These are phyloP conservation scores for Carex cristatella DNA, from an alignment of 176 grass and related monocot genomes.

Conservation along the genomic window DNA sequence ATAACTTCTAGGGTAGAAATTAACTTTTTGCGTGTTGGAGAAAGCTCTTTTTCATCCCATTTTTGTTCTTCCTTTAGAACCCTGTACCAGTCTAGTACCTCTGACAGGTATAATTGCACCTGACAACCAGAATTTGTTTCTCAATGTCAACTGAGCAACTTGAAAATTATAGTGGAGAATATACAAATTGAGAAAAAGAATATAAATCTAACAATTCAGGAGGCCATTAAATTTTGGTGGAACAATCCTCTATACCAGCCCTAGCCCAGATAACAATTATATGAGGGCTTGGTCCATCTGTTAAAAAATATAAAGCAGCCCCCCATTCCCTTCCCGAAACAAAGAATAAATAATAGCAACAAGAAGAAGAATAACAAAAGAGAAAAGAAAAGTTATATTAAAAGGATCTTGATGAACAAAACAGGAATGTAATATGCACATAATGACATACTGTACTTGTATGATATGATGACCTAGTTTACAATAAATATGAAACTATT, in stretches of 20 bases:
- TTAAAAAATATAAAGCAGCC: not conserved
- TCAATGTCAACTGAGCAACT: conserved; percentile 16
- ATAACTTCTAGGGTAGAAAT: conserved; percentile 76
- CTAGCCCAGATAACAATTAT: not conserved
- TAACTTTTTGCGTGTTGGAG: conserved; percentile 82
- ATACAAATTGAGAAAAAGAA: not conserved
- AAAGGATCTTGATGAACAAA: not conserved
- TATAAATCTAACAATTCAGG: not conserved
- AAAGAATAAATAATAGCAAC: not conserved
- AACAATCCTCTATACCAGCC: not conserved
- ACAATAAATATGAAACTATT: not conserved
- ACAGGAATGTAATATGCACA: not conserved
- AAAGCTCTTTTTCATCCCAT: conserved; percentile 85
- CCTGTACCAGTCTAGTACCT: conserved; percentile 87
- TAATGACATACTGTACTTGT: not conserved
- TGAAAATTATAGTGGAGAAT: not conserved
- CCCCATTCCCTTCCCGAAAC: not conserved
- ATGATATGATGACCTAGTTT: not conserved
- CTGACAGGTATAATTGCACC: conserved; percentile 98
- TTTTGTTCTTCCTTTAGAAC: conserved; percentile 77
- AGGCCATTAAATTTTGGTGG: not conserved
- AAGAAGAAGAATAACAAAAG: not conserved
- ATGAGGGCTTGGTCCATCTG: not conserved
- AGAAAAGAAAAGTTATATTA: not conserved
- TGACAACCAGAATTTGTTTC: conserved; percentile 30